Percentiles rank a stretch among this genome's conserved stretches.
Evolutionary conservation across 768 basidiomycete species (phyloP).

Genomic region (Hydnum rufescens): DNA sequence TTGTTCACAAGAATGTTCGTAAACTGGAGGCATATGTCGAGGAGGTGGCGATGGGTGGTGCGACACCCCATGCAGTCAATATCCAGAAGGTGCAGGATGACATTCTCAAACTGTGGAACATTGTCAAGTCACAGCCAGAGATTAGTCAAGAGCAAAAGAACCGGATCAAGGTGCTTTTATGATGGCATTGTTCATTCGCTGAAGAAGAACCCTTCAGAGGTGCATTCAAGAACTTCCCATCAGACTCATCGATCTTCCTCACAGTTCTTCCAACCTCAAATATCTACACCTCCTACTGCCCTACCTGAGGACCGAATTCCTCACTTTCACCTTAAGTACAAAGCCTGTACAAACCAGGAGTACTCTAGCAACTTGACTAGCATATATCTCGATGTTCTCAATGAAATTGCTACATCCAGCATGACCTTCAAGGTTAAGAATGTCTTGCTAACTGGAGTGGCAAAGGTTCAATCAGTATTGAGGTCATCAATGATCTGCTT

Average conservation of each 20-base stretch:
- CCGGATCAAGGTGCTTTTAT: slow-evolving; percentile 85
- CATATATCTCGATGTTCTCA: slow-evolving; percentile 88
- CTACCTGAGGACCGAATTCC: slow-evolving; percentile 83
- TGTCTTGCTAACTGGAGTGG: slow-evolving; percentile 95
- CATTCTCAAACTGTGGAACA: slow-evolving; percentile 89
- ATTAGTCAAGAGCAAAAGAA: slow-evolving; percentile 96
- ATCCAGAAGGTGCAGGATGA: slow-evolving; percentile 97
- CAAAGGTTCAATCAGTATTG: slow-evolving; percentile 93
- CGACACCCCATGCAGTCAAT: slow-evolving; percentile 65
- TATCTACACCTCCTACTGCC: slow-evolving; percentile 42
- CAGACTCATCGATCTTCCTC: slow-evolving; percentile 77
- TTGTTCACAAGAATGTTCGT: slow-evolving; percentile 87
- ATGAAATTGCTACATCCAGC: slow-evolving; percentile 96
- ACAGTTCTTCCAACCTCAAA: slow-evolving; percentile 86
- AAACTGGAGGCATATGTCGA: slow-evolving; percentile 96
- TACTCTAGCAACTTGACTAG: slow-evolving; percentile 94
- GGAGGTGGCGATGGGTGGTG: slow-evolving; percentile 94
- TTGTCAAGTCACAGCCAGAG: slow-evolving; percentile 91
- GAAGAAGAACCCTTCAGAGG: slow-evolving; percentile 46
- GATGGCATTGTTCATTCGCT: slow-evolving; percentile 92
- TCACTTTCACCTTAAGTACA: slow-evolving; percentile 88
- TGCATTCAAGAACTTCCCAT: slow-evolving; percentile 23
- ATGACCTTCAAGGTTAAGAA: slow-evolving; percentile 99
- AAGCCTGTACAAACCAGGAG: slow-evolving; percentile 86
- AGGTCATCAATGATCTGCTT: slow-evolving; percentile 89